Base-by-base conservation (phyloP, 495 filamentous ascomycete genomes). In the Penicillium nucicola region DNA sequence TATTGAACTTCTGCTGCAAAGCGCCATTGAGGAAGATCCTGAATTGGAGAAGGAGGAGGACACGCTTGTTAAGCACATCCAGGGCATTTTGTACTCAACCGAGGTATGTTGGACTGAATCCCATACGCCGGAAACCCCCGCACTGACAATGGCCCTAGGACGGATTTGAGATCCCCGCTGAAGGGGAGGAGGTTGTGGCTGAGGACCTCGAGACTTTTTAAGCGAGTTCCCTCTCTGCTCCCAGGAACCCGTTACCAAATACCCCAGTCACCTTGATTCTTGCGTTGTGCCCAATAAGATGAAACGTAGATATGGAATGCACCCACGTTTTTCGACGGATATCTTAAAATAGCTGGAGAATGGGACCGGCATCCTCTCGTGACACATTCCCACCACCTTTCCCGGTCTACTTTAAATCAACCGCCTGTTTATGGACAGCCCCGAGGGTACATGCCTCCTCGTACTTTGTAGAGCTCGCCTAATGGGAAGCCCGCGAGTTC, bases 31-130 rank as follows among this genome's bases (percentile, higher is more conserved):
- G 60, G 84, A 84, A 34, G 85, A 96, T 54, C 90, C 92, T 5
- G 84, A 92, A 69, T 70, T 97, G 42, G 93, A 96, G 76, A 87
- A 92, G 80, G 87, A 92, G 19, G 92, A 96, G 53, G 88, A 92
- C 39, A 85, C 90, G 7, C 75, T 97, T 50, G 82, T 96, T 59
- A 95, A 92, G 79, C 84, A 90, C 68, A 95, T 97, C 68, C 93
- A 97, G 75, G 83, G 82, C 14, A 97, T 97, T 70, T 75, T 98
- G 53, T 98, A 97, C 81, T 95, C 90, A 46, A 98, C 93, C 48
- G 93, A 98, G 79, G 84, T 86, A 66, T 58, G 78, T 64, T 45
- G 25, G 17, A 30, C 25, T 36, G 6, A 39, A 13, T 32, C 22
- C 41, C 42, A 12, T 28, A 28, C 15, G 39, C 17, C 36, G n/a